Conservation (phyloP, 2,329 filamentous ascomycete genomes). For the Trichophaea hybrida region DNA sequence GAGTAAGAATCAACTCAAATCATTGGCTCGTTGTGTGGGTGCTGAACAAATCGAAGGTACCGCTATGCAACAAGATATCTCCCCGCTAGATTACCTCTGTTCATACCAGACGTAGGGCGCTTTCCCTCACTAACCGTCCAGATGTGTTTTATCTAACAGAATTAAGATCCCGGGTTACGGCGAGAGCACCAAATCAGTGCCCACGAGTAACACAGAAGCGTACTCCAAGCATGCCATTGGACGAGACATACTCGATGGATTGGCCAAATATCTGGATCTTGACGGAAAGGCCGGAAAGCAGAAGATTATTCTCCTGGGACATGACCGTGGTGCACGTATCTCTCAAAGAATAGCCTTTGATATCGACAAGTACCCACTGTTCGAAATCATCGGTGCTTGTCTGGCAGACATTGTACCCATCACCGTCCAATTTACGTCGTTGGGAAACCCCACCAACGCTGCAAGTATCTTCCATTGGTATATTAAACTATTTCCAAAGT, state of each 20-base stretch:
- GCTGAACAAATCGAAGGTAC: slow-evolving; percentile 3
- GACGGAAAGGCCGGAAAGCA: slow-evolving; percentile 20
- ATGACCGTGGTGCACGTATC: slow-evolving; percentile 39
- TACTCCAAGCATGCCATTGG: slow-evolving; percentile 34
- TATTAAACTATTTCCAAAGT: no score
- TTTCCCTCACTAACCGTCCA: background rate
- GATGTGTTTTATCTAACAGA: background rate
- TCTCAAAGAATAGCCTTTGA: slow-evolving; percentile 38
- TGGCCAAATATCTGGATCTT: slow-evolving; percentile 29
- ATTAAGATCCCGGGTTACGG: slow-evolving; percentile 36
- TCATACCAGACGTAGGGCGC: slow-evolving; percentile 33
- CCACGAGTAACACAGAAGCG: slow-evolving; percentile 29
- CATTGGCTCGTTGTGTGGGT: no score
- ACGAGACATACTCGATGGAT: slow-evolving; percentile 33
- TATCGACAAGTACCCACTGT: slow-evolving; percentile 25
- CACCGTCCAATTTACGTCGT: slow-evolving; percentile 34
- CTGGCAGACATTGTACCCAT: slow-evolving; percentile 40
- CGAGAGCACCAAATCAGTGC: slow-evolving; percentile 13
- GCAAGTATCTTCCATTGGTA: slow-evolving; percentile 36
- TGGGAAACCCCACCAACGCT: slow-evolving; percentile 31
- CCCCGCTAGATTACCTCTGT: slow-evolving; percentile 33
- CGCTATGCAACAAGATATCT: slow-evolving; percentile 32
- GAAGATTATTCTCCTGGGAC: slow-evolving; percentile 36
- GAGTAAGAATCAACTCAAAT: slow-evolving; percentile 23
- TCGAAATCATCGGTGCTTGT: slow-evolving; percentile 33